Percentiles rank a stretch among this genome's conserved stretches.
Conservation (phyloP, 805 yeast species). For the Metschnikowia vanudenii region DNA sequence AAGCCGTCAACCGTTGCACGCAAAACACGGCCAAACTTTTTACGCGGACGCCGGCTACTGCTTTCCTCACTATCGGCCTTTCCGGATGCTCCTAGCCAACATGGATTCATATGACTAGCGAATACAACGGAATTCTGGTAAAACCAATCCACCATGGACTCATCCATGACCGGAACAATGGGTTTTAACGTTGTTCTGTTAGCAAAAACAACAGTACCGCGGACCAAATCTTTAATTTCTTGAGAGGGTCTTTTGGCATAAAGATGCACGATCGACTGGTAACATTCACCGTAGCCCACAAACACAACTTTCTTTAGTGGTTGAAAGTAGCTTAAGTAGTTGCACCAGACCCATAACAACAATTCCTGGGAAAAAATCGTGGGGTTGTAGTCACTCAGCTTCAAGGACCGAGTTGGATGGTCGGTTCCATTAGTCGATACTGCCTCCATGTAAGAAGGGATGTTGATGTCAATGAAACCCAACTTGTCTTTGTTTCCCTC, state of each 20-base stretch:
- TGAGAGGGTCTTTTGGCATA: slow-evolving; percentile 71
- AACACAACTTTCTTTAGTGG: slow-evolving; percentile 68
- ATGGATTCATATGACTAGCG: slow-evolving; percentile 68
- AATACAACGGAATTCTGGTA: slow-evolving; percentile 81
- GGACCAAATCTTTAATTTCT: slow-evolving; percentile 57
- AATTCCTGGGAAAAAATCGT: slow-evolving; percentile 74
- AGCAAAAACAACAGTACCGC: slow-evolving; percentile 67
- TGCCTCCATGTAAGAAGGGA: slow-evolving; percentile 51
- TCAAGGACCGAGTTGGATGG: slow-evolving; percentile 3
- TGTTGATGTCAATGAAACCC: slow-evolving; percentile 81
- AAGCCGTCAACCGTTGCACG: slow-evolving; percentile 71
- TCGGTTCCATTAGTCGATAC: not conserved
- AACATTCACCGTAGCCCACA: slow-evolving; percentile 87
- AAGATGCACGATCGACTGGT: slow-evolving; percentile 81
- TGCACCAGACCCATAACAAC: slow-evolving; percentile 83
- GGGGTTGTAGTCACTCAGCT: slow-evolving; percentile 48
- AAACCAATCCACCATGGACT: slow-evolving; percentile 88
- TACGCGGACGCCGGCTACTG: slow-evolving; percentile 67
- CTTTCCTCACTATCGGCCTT: slow-evolving; percentile 29
- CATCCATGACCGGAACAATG: slow-evolving; percentile 84
- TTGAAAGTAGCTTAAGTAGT: slow-evolving; percentile 70
- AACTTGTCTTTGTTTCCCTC: slow-evolving; percentile 32
- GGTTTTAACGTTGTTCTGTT: slow-evolving; percentile 72
- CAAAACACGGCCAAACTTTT: slow-evolving; percentile 87
- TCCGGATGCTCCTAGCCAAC: slow-evolving; percentile 63